Percentiles rank a stretch among this genome's conserved stretches.
phyloP scores from a whole-genome alignment of 345 rosid species.

The Salix suchowensis region DNA sequence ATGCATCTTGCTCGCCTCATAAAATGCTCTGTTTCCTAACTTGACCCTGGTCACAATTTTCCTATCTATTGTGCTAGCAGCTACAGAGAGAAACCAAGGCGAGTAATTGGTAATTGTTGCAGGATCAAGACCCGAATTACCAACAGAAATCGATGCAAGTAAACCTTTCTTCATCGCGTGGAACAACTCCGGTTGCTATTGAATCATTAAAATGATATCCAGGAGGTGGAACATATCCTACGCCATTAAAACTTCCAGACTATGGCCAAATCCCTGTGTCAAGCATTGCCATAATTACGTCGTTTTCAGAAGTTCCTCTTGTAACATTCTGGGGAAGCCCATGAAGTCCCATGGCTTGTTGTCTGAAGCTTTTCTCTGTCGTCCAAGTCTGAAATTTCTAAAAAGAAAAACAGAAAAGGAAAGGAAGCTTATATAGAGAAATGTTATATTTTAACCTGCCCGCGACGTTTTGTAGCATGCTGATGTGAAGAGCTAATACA shows the following conservation, averaged over 20 bases:
- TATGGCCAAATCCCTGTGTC: slow-evolving; percentile 56
- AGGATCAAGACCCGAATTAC: slow-evolving; percentile 22
- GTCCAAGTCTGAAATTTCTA: slow-evolving; percentile 30
- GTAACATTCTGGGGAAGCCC: slow-evolving; percentile 32
- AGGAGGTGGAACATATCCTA: slow-evolving; percentile 43
- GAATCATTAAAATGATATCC: not conserved
- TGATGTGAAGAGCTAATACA: slow-evolving; percentile 34
- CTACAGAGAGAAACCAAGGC: slow-evolving; percentile 38
- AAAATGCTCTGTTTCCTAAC: slow-evolving; percentile 18
- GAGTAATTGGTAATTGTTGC: slow-evolving; percentile 11
- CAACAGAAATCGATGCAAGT: slow-evolving; percentile 17
- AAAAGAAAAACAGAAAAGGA: not conserved
- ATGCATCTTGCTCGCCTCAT: not conserved
- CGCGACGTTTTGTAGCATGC: slow-evolving; percentile 35
- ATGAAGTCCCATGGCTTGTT: slow-evolving; percentile 58
- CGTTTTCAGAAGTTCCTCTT: slow-evolving; percentile 31
- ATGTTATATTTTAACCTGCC: slow-evolving; percentile 22
- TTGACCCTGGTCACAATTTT: slow-evolving; percentile 15
- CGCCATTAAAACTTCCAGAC: slow-evolving; percentile 37
- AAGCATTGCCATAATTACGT: slow-evolving; percentile 42
- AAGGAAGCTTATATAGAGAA: not conserved
- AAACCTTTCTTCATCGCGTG: slow-evolving; percentile 19
- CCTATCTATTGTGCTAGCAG: slow-evolving; percentile 31
- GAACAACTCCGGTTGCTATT: slow-evolving; percentile 11
- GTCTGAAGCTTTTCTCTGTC: slow-evolving; percentile 39